Evolutionary conservation across 331 rosid species (phyloP).

Genomic region (Pyracantha coccinea): DNA sequence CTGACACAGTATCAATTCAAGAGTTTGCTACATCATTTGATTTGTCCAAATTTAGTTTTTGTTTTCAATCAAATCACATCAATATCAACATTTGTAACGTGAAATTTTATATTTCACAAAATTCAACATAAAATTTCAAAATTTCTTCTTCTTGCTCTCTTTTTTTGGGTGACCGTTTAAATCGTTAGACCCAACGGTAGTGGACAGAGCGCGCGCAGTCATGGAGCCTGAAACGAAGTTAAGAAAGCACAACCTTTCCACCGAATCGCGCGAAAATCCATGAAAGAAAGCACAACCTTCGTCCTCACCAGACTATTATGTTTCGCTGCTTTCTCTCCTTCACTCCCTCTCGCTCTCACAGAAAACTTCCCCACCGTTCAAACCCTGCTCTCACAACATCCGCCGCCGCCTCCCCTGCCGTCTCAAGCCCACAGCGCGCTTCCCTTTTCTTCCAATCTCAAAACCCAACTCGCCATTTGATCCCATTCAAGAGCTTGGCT

Average conservation of each 20-base stretch:
- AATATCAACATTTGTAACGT: background rate
- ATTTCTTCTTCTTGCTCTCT: background rate
- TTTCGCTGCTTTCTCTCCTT: conserved; percentile 16
- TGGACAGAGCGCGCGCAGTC: background rate
- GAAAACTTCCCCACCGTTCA: conserved; percentile 19
- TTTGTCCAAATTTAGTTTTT: background rate
- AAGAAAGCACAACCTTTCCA: background rate
- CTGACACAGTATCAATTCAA: rapidly evolving
- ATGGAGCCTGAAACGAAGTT: background rate
- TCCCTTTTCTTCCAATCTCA: conserved; percentile 18
- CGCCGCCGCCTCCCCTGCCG: conserved; percentile 7
- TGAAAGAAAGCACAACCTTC: background rate
- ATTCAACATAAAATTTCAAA: too few relatives aligned
- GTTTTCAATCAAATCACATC: background rate
- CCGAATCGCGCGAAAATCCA: background rate
- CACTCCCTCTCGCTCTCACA: conserved; percentile 11
- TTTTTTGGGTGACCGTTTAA: background rate
- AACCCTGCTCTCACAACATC: conserved; percentile 21
- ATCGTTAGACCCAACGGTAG: background rate
- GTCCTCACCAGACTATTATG: conserved; percentile 29
- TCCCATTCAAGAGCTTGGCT: conserved; percentile 16
- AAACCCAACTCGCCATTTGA: conserved; percentile 5
- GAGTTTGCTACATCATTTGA: rapidly evolving
- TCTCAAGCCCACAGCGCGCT: conserved; percentile 7
- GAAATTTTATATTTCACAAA: background rate